phyloP scores from a whole-genome alignment of 2,329 filamentous ascomycete species.

The Chaetomium globosum region DNA sequence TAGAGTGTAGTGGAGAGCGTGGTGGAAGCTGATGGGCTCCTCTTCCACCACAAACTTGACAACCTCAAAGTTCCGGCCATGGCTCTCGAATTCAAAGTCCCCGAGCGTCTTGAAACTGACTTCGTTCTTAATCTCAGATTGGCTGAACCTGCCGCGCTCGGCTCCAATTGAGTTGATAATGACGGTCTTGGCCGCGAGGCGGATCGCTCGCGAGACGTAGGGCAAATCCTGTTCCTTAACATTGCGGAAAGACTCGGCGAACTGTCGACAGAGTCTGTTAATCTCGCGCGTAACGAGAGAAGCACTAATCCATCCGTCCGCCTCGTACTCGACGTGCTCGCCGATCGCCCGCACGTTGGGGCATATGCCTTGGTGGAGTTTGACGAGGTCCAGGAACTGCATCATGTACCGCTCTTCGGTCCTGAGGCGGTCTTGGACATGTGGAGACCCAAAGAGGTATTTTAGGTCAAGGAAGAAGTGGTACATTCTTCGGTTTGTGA shows the following conservation, averaged over 20 bases:
- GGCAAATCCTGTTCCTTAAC: slow-evolving; percentile 64
- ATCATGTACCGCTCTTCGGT: slow-evolving; percentile 83
- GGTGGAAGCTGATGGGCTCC: slow-evolving; percentile 94
- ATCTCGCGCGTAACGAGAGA: slow-evolving; percentile 93
- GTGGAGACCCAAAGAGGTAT: slow-evolving; percentile 83
- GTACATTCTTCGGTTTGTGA: slow-evolving; percentile 93
- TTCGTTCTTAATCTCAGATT: slow-evolving; percentile 85
- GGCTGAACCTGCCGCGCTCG: slow-evolving; percentile 82
- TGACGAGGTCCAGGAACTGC: slow-evolving; percentile 94
- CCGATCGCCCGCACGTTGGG: slow-evolving; percentile 89
- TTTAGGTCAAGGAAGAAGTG: slow-evolving; percentile 96
- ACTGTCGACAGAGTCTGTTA: slow-evolving; percentile 85
- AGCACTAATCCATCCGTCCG: slow-evolving; percentile 96
- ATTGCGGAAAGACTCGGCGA: slow-evolving; percentile 82
- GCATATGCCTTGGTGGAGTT: slow-evolving; percentile 95
- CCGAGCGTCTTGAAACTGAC: slow-evolving; percentile 76
- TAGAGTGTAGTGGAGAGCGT: slow-evolving; percentile 91
- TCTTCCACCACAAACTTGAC: slow-evolving; percentile 87
- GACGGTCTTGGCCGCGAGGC: slow-evolving; percentile 76
- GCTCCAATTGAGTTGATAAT: slow-evolving; percentile 86
- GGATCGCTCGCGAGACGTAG: slow-evolving; percentile 71
- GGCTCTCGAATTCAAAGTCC: slow-evolving; percentile 77
- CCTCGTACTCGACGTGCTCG: slow-evolving; percentile 97
- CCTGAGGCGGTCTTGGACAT: slow-evolving; percentile 83
- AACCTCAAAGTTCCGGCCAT: slow-evolving; percentile 62